A percentile compares a stretch with the other conserved stretches of the same genome.
phyloP scores from a whole-genome alignment of 176 grass and related monocot species.

The Oryza australiensis region DNA sequence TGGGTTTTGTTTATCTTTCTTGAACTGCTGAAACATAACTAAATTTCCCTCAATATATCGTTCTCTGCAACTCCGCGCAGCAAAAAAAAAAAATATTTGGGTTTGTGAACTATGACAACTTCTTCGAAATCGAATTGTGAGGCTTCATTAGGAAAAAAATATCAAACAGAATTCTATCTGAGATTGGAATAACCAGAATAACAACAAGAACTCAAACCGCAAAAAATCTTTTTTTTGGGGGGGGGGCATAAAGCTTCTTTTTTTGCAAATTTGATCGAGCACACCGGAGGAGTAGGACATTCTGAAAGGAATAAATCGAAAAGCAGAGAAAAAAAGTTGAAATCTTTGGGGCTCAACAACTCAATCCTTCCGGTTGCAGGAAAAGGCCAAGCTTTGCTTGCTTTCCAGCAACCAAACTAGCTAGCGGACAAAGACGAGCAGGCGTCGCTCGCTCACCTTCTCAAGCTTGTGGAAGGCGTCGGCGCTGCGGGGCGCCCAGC shows the following conservation, averaged over 20 bases:
- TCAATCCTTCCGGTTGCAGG: background rate
- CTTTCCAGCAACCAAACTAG: constrained; percentile 7
- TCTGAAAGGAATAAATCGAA: constrained; percentile 5
- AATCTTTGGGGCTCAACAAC: constrained; percentile 24
- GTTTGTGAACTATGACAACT: background rate
- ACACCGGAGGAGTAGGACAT: background rate
- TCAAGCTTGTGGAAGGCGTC: constrained; percentile 85
- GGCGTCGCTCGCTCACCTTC: constrained; percentile 64
- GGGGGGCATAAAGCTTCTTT: background rate
- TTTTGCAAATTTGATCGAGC: constrained; percentile 17
- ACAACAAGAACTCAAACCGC: constrained; percentile 1
- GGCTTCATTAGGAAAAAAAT: background rate
- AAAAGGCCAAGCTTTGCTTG: background rate
- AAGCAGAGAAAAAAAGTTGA: background rate
- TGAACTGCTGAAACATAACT: background rate
- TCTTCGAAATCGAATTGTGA: background rate
- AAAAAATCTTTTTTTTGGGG: too few species aligned
- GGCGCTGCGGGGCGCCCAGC: constrained; percentile 81
- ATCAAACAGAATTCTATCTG: background rate
- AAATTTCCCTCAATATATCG: background rate
- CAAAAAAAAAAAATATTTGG: background rate
- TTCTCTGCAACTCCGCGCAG: background rate
- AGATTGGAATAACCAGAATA: background rate
- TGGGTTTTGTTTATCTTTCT: constrained; percentile 29
- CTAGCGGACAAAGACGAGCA: background rate